Base-by-base conservation (phyloP, 2,329 filamentous ascomycete genomes). In the Pyrenophora tritici-repentis region DNA sequence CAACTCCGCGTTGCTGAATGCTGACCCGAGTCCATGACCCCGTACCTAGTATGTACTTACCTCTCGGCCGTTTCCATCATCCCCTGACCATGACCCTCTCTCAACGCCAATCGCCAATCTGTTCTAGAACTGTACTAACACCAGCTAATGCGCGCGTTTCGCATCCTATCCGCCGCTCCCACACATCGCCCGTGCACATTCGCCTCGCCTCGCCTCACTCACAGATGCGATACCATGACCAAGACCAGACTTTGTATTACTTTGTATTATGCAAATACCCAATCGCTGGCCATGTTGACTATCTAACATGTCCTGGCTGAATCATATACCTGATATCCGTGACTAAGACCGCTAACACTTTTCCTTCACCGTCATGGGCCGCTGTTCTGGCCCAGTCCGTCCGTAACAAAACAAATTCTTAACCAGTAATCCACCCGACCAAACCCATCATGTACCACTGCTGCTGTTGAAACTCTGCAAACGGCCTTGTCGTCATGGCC, bases 241-340 rank as follows among this genome's bases (percentile, higher is more conserved):
- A 20, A 20, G 18, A 20, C 18, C 18, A 20, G 18, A 20, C 18
- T 20, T 20, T 20, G 18, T 20, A 20, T 20, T 17, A 16, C n/a
- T 16, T 50, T 39, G 10, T 38, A 40, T 53, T 37, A 22, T 46
- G 26, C 37, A 50, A 48, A 29, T 45, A 44, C 50, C 38, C 47
- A 53, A 45, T 35, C 5, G 3, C 36, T 45, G 47, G 48, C 7
- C 47, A 56, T 52, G 5, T 33, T 47, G 47, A 42, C 38, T 41
- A 47, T 13, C 49, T 56, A 58, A 37, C 39, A 54, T 58, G 52
- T 44, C 47, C 37, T 44, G 34, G 22, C 29, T 51, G 26, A 47
- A 40, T 32, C 52, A 41, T 51, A 47, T 45, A 35, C 43, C 50
- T 48, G 3, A 42, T 44, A 45, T 42, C 26, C 14, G 24, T 6